Conservation (phyloP, 441 rosid genomes). For the Croton laevigatus region DNA sequence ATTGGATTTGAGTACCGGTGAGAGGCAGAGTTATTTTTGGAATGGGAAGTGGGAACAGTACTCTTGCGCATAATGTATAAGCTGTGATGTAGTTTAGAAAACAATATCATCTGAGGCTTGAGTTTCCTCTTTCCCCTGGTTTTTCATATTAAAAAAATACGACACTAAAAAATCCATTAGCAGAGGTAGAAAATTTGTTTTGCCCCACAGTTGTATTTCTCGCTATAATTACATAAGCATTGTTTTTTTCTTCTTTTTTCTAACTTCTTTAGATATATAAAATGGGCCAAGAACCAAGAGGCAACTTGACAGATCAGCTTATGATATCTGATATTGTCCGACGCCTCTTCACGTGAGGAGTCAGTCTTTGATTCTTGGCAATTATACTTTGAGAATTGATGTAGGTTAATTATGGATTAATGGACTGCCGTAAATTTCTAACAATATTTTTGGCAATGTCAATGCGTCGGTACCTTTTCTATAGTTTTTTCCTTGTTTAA, state of each 20-base stretch:
- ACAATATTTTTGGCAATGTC: conserved; percentile 11
- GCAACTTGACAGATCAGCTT: background rate
- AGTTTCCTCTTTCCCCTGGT: background rate
- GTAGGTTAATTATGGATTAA: background rate
- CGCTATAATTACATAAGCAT: background rate
- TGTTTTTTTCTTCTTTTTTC: background rate
- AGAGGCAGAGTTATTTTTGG: background rate
- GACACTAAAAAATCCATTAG: background rate
- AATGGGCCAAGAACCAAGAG: conserved; percentile 18
- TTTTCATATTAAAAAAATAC: background rate
- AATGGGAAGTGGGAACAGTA: background rate
- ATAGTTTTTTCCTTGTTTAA: background rate
- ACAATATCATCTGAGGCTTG: background rate
- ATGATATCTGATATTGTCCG: conserved; percentile 9
- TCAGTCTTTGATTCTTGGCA: conserved; percentile 17
- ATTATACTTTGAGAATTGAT: conserved; percentile 15
- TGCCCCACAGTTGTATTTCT: conserved; percentile 11
- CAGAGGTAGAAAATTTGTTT: background rate
- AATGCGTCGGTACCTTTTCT: conserved; percentile 15
- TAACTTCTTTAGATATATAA: background rate
- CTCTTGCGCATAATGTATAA: background rate
- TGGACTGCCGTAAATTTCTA: background rate
- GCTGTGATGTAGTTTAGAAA: conserved; percentile 3
- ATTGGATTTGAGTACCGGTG: background rate
- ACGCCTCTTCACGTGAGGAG: conserved; percentile 25